phyloP scores from a whole-genome alignment of 805 yeast genomes.

The Wickerhamomyces bisporus region DNA sequence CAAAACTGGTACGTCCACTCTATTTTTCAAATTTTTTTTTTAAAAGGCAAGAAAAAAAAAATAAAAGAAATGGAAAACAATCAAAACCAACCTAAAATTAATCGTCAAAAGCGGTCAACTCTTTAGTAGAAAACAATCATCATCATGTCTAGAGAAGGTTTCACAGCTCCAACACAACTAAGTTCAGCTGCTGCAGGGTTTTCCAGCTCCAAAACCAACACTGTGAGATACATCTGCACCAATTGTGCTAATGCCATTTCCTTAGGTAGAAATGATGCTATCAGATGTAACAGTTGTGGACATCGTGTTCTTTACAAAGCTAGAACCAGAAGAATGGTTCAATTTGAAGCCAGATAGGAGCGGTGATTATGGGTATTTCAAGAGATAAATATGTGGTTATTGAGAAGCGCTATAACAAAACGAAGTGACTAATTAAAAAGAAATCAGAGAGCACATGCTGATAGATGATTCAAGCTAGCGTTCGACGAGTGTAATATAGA shows the following conservation, averaged over 20 bases:
- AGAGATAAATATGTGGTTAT: too few relatives aligned
- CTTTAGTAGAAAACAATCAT: background rate
- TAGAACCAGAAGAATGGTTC: constrained; percentile 95
- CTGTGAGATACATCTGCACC: constrained; percentile 92
- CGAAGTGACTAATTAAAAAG: too few relatives aligned
- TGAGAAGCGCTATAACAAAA: too few relatives aligned
- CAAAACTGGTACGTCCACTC: too few relatives aligned
- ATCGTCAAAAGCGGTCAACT: too few relatives aligned
- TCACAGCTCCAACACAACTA: constrained; percentile 72
- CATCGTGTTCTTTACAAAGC: constrained; percentile 97
- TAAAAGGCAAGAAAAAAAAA: background rate
- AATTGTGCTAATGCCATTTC: constrained; percentile 90
- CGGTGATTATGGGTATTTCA: background rate
- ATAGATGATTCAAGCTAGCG: too few relatives aligned
- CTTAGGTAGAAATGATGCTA: constrained; percentile 89
- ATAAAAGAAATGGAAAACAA: background rate
- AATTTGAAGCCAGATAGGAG: constrained; percentile 68
- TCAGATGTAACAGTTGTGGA: constrained; percentile 97
- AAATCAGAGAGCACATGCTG: too few relatives aligned
- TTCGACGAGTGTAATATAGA: too few relatives aligned
- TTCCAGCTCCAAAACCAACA: constrained; percentile 62
- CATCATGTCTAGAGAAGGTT: constrained; percentile 71
- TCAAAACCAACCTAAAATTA: too few relatives aligned
- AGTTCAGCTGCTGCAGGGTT: constrained; percentile 88
- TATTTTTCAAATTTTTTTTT: background rate